Base-by-base conservation (phyloP, 441 rosid species). In the Gossypium gossypioides region DNA sequence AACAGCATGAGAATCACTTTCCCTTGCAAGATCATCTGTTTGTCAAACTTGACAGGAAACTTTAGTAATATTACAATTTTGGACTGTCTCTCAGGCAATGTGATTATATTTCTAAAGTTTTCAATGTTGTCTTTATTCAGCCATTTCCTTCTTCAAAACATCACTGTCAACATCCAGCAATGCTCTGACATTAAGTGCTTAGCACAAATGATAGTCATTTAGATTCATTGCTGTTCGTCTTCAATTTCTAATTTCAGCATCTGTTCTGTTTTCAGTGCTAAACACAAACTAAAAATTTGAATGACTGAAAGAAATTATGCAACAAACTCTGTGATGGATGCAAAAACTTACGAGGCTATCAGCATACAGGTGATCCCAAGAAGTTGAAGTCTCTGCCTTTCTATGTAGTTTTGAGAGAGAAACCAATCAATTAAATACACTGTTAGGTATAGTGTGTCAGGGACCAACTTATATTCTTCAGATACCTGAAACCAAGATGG, bases 291-390 rank as follows among this genome's bases (percentile, higher is more conserved):
- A 46, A 50, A 59, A 18, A 21, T 67, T 50, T 21, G 18, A 18
- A 70, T 18, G 21, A 69, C 19, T 25, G 58, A 69, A 69, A 27
- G 16, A 25, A 25, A 63, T 18, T 15, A 46, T 44, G 32, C 24
- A 63, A 37, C 54, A 44, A 74, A 68, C 51, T 51, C 48, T 29
- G 67, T 22, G 9, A 27, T 51, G 18, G 75, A 61, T 46, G 24
- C 15, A 50, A 74, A 60, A 73, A 57, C 91, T 75, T 83, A 89
- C 93, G 93, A 89, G 58, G 91, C 87, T 59, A 89, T 83, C 19
- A 89, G 81, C 89, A 87, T 87, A 84, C 90, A 89, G 75, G 91
- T 86, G 81, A 89, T 82, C 71, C 93, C 93, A 44, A 89, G 88
- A 69, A 89, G 80, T 78, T 89, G 91, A 66, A 89, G 90, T 68